Conservation (phyloP, 1,139 yeast genomes). For the Lodderomyces pseudojiufengensis region DNA sequence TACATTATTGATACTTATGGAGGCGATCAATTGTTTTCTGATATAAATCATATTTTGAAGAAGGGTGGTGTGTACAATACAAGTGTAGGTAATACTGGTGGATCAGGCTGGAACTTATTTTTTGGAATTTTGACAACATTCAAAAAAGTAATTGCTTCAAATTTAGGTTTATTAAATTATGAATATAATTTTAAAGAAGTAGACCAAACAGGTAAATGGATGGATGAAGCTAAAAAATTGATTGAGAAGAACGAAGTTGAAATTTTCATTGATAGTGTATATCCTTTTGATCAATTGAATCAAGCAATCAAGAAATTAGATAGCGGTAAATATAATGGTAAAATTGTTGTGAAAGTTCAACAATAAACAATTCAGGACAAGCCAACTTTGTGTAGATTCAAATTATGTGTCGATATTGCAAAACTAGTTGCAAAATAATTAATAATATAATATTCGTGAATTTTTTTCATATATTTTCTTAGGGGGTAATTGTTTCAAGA, state of each 20-base stretch:
- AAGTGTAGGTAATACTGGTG: slow-evolving; percentile 36
- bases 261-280: slow-evolving; percentile 52
- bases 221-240: slow-evolving; percentile 18
- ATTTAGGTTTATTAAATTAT: slow-evolving; percentile 14
- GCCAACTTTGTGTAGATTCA: too few species aligned
- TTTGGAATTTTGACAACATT: background rate
- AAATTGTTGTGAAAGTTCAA: slow-evolving; percentile 26
- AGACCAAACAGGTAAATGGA: slow-evolving; percentile 4
- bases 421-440: too few species aligned
- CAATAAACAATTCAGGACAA: too few species aligned
- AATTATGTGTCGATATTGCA: too few species aligned
- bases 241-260: slow-evolving; percentile 39
- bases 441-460: too few species aligned
- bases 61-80: slow-evolving; percentile 44
- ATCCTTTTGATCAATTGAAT: slow-evolving; percentile 44
- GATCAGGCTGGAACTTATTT: slow-evolving; percentile 4
- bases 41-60: slow-evolving; percentile 25
- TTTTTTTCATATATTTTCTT: too few species aligned
- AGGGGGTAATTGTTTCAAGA: too few species aligned
- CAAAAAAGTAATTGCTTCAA: slow-evolving; percentile 3
- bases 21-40: slow-evolving; percentile 20
- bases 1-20: slow-evolving; percentile 30
- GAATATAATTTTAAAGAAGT: slow-evolving; percentile 11
- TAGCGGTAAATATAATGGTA: slow-evolving; percentile 56
- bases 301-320: slow-evolving; percentile 47